Percentiles rank a stretch among this genome's conserved stretches.
Conservation (phyloP, 2,329 filamentous ascomycete species). For the Penicillium sp. region DNA sequence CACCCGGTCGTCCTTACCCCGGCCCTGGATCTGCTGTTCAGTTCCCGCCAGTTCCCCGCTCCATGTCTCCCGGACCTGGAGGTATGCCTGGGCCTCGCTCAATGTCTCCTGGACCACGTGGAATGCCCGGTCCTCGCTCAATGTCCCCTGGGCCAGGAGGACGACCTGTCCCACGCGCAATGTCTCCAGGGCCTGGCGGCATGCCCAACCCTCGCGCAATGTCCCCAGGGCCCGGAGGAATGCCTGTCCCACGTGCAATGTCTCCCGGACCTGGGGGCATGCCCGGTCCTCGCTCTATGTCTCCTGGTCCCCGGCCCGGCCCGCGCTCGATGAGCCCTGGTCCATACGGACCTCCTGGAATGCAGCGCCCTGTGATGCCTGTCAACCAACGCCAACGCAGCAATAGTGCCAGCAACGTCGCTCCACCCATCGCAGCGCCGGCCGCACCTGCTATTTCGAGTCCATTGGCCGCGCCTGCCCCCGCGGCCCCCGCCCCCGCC, state of each 20-base stretch:
- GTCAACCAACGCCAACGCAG: constrained; percentile 41
- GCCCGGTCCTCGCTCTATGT: constrained; percentile 31
- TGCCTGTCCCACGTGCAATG: constrained; percentile 36
- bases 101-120: constrained; percentile 22
- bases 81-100: constrained; percentile 34
- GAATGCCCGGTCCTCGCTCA: constrained; percentile 24
- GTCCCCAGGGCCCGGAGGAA: constrained; percentile 30
- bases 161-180: constrained; percentile 33
- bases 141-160: constrained; percentile 35
- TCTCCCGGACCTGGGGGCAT: constrained; percentile 28
- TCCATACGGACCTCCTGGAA: constrained; percentile 42
- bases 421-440: constrained; percentile 20
- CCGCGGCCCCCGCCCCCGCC: constrained; percentile 23
- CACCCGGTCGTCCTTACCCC: constrained; percentile 26
- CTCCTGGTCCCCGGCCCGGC: constrained; percentile 36
- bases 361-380: constrained; percentile 43
- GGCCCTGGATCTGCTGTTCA: constrained; percentile 28
- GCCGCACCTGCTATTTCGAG: constrained; percentile 25
- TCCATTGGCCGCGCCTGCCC: constrained; percentile 26
- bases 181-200: constrained; percentile 32
- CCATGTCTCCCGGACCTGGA: constrained; percentile 36
- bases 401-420: constrained; percentile 43
- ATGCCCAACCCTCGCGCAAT: constrained; percentile 28
- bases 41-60: constrained; percentile 38
- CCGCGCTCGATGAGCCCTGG: constrained; percentile 41